Base-by-base conservation (phyloP, 306 rosid genomes). In the Dalbergia cultrata region DNA sequence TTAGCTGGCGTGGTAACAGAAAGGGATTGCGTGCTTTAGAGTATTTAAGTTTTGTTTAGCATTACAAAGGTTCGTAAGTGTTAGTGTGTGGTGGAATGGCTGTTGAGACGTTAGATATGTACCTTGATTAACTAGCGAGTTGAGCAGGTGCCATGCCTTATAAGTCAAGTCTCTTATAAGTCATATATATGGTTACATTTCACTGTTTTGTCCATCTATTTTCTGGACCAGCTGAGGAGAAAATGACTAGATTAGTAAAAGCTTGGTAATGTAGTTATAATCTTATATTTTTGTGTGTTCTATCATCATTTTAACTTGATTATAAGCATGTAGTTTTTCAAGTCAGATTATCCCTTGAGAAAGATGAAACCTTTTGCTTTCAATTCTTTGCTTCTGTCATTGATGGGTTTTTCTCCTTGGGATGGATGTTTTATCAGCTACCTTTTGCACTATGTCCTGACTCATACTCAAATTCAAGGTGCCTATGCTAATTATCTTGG, bases 371-470 rank as follows among this genome's bases (percentile, higher is more conserved):
- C 43, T 31, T 2, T 75, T 81, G 22, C 82, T 76, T 49, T 45
- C n/a, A 67, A 58, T 67, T 84, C 73, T 65, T n/a, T 31, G 58
- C 49, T 71, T 44, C 54, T 70, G 61, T 80, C 75, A 71, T 76
- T 87, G 72, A 87, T 84, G 37, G 45, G 63, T 45, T 65, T 54
- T 68, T 70, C 74, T 77, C 81, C 69, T 60, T 82, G 79, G 71
- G 70, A 82, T 41, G 82, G 79, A 26, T 72, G 71, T 67, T 72
- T 81, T 81, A 72, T 76, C 95, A 95, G 99, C 81, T 93, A 85
- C 87, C 97, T 93, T 76, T 78, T 93, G 92, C 89, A 89, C 83
- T 93, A 96, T 77, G 82, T 88, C 70, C 86, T 92, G 74, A 85
- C 84, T 60, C 88, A 90, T 74, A 18, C 86, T 83, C 90, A 89